Conservation (phyloP, 371 early-diverging fungal species). For the Haplosporangium sp. region DNA sequence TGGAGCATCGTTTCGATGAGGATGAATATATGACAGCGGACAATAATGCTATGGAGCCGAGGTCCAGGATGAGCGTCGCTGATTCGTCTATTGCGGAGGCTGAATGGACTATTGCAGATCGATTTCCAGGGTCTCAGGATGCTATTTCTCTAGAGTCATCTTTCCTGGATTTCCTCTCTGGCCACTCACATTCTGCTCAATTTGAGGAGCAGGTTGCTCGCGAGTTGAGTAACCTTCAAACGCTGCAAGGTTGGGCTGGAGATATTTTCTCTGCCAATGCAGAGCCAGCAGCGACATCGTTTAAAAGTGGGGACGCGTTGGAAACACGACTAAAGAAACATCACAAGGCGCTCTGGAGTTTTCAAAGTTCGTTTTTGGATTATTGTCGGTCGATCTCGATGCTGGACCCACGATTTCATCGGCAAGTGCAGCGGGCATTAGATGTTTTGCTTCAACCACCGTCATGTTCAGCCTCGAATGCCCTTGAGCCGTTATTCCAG, state of each 20-base stretch:
- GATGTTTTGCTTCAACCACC: slow-evolving; percentile 11
- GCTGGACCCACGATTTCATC: slow-evolving; percentile 24
- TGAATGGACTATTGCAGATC: slow-evolving; percentile 2
- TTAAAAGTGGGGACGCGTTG: background rate
- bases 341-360: slow-evolving; percentile 25
- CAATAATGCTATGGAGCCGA: background rate
- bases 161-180: slow-evolving; percentile 22
- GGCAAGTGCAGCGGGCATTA: slow-evolving; percentile 22
- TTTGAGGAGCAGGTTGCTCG: slow-evolving; percentile 10
- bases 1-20: background rate
- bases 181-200: slow-evolving; percentile 5
- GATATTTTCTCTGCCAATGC: slow-evolving; percentile 11
- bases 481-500: background rate
- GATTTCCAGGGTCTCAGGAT: slow-evolving; percentile 19
- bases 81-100: background rate
- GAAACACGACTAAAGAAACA: slow-evolving; percentile 7
- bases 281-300: background rate
- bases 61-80: background rate
- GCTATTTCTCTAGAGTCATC: slow-evolving; percentile 19
- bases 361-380: slow-evolving; percentile 22
- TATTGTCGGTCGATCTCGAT: slow-evolving; percentile 14
- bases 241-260: slow-evolving; percentile 15
- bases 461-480: background rate
- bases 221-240: slow-evolving; percentile 7
- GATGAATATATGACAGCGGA: background rate